phyloP scores from a whole-genome alignment of 805 yeast species.

The Lipomyces sp. region DNA sequence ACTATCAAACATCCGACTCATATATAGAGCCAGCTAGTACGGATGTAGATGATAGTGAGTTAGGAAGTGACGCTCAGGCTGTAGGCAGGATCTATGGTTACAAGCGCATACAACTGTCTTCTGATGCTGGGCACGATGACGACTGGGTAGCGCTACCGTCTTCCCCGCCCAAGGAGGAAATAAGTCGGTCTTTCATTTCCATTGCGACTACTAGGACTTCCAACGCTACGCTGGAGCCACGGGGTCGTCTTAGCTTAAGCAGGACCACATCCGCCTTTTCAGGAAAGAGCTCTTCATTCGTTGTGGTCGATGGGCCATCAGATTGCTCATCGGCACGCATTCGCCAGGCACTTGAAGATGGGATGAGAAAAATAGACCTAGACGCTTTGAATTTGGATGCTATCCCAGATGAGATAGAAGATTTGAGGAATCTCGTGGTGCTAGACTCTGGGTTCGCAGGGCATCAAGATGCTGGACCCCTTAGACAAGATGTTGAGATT shows the following conservation, averaged over 20 bases:
- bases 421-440: slow-evolving; percentile 43
- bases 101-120: slow-evolving; percentile 18
- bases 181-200: slow-evolving; percentile 14
- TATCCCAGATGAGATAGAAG: slow-evolving; percentile 47
- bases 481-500: slow-evolving; percentile 42
- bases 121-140: slow-evolving; percentile 20
- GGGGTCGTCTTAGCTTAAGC: background rate
- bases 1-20: slow-evolving; percentile 36
- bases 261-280: slow-evolving; percentile 25
- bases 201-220: background rate
- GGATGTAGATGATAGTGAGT: slow-evolving; percentile 14
- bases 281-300: slow-evolving; percentile 18
- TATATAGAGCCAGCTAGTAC: slow-evolving; percentile 14
- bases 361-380: slow-evolving; percentile 29
- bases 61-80: background rate
- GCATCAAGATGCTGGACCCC: slow-evolving; percentile 31
- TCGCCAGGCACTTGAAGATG: slow-evolving; percentile 37
- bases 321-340: slow-evolving; percentile 28
- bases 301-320: slow-evolving; percentile 8
- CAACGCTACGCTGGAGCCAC: background rate
- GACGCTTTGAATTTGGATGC: slow-evolving; percentile 38
- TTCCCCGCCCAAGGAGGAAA: slow-evolving; percentile 30
- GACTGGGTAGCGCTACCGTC: slow-evolving; percentile 28
- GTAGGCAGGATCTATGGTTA: background rate
- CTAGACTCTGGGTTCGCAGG: slow-evolving; percentile 14